These are phyloP conservation scores for Penicillium canariense DNA, from an alignment of 495 filamentous ascomycete genomes.

Conservation along the genomic window DNA sequence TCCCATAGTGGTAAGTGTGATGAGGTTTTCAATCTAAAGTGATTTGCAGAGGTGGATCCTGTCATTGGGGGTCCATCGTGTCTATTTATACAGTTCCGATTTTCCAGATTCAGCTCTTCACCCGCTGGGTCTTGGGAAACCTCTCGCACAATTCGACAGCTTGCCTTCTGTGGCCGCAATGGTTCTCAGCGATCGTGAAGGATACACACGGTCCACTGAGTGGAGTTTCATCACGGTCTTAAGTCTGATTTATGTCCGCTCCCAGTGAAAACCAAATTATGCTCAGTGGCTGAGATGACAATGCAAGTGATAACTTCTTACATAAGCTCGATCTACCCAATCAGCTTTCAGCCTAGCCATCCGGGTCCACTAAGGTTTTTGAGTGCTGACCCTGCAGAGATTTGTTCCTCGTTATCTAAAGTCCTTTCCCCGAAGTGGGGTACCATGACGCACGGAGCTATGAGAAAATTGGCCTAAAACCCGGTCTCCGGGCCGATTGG, in stretches of 20 bases:
- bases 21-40: conserved; percentile 25
- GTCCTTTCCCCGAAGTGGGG: too few relatives aligned
- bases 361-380: not conserved
- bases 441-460: too few relatives aligned
- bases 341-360: too few relatives aligned
- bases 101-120: not conserved
- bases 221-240: conserved; percentile 21
- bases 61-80: conserved; percentile 57
- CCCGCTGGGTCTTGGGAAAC: conserved; percentile 1
- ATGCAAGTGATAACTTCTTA: not conserved
- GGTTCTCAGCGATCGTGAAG: not conserved
- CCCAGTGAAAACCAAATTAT: not conserved
- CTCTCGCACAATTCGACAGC: not conserved
- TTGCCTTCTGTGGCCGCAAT: too few relatives aligned
- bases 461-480: too few relatives aligned
- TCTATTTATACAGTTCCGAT: conserved; percentile 7
- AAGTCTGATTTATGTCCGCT: conserved; percentile 14
- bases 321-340: not conserved
- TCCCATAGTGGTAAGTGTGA: conserved; percentile 32
- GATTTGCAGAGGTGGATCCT: not conserved
- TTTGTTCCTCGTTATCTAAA: too few relatives aligned
- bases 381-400: too few relatives aligned
- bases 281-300: not conserved
- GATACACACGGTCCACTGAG: conserved; percentile 14
- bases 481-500: too few relatives aligned